These are phyloP conservation scores for Rhynchospora pubera DNA, from an alignment of 176 grass and related monocot genomes.

Conservation along the genomic window DNA sequence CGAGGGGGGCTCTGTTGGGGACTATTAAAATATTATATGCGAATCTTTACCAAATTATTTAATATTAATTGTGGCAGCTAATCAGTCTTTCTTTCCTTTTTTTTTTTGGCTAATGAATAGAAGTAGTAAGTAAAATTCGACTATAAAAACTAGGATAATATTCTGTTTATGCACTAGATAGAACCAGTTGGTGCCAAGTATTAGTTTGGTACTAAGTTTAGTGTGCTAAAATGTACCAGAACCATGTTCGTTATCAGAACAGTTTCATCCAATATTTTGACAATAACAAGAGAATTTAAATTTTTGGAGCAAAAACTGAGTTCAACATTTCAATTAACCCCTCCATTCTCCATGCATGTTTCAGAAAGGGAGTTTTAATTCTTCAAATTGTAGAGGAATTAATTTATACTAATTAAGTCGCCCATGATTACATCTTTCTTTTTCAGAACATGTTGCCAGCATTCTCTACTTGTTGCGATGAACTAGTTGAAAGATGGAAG, in stretches of 20 bases:
- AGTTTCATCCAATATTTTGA: background rate
- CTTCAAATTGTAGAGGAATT: background rate
- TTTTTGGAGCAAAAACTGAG: background rate
- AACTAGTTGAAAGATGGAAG: slow-evolving; percentile 30
- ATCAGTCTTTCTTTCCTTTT: background rate
- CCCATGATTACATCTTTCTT: background rate
- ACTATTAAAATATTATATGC: background rate
- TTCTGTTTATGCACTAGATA: background rate
- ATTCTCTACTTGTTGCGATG: slow-evolving; percentile 23
- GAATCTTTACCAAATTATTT: background rate
- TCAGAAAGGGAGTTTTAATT: background rate
- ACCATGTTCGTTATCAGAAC: background rate
- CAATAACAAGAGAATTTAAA: background rate
- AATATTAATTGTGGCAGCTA: background rate
- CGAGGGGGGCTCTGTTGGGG: too few relatives aligned
- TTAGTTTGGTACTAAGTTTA: background rate
- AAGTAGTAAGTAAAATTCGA: too few relatives aligned
- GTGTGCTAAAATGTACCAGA: background rate
- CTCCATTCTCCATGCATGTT: background rate
- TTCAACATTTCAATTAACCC: background rate
- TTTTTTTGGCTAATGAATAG: too few relatives aligned
- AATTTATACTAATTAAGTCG: background rate
- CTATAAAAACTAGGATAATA: background rate
- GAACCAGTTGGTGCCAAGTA: background rate
- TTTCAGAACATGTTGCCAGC: slow-evolving; percentile 33